Percentiles rank a stretch among this genome's conserved stretches.
These are phyloP conservation scores for Candida sithepensis DNA, from an alignment of 805 yeast genomes.

Conservation along the genomic window DNA sequence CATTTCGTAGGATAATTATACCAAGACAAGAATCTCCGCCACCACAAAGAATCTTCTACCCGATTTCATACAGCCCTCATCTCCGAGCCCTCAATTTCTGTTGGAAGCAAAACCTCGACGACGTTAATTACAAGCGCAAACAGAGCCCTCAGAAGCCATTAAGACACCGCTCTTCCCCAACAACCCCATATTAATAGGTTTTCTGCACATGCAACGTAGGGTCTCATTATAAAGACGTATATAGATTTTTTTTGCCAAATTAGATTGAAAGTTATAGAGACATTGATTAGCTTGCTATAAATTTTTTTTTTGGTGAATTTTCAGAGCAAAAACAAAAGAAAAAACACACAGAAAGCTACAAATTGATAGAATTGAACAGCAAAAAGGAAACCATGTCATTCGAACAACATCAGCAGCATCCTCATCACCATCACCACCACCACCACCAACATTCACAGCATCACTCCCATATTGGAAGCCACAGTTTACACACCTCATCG, in stretches of 20 bases:
- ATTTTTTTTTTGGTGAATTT: background rate
- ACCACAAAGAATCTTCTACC: too few species aligned
- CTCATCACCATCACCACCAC: conserved; percentile 6
- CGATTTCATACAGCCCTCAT: too few species aligned
- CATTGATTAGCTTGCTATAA: background rate
- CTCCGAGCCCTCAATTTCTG: background rate
- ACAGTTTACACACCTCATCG: background rate
- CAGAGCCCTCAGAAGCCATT: too few species aligned
- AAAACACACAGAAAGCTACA: too few species aligned
- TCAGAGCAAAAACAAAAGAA: background rate
- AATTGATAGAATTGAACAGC: too few species aligned
- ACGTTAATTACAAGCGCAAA: background rate
- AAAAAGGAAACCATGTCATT: background rate
- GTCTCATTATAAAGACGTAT: background rate
- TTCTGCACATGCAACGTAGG: background rate
- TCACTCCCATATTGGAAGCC: background rate
- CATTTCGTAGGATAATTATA: too few species aligned
- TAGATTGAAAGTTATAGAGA: background rate
- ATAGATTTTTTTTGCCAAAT: background rate
- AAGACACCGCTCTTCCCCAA: too few species aligned
- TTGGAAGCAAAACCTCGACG: background rate
- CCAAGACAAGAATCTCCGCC: too few species aligned
- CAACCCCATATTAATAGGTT: background rate
- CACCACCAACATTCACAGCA: conserved; percentile 3
- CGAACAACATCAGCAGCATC: conserved; percentile 2